Conservation (phyloP, 306 rosid species). For the peach (Prunus persica) region DNA sequence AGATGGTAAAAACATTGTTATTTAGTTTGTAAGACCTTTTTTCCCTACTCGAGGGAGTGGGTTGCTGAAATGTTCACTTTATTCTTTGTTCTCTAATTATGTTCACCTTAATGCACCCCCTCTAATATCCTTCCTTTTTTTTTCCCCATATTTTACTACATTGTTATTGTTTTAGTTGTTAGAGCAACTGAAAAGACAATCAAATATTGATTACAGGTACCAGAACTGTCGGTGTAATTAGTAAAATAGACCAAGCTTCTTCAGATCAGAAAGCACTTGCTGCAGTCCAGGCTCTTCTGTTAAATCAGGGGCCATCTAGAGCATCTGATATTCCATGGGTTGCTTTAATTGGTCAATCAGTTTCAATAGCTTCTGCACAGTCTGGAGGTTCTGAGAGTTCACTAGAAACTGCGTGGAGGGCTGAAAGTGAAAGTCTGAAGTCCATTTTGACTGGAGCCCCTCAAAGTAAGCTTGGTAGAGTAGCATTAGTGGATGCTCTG, state of each 20-base stretch:
- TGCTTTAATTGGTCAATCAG: slow-evolving; percentile 94
- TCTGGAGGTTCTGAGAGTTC: slow-evolving; percentile 95
- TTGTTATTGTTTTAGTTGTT: slow-evolving; percentile 11
- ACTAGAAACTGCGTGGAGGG: slow-evolving; percentile 96
- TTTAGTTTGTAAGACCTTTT: neutral
- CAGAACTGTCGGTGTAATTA: slow-evolving; percentile 83
- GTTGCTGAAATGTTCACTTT: neutral
- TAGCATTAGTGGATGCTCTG: slow-evolving; percentile 88
- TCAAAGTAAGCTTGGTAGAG: slow-evolving; percentile 89
- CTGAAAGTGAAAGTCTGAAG: slow-evolving; percentile 95
- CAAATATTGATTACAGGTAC: slow-evolving; percentile 54
- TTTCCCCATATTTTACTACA: neutral
- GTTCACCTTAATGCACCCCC: neutral
- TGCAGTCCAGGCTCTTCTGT: slow-evolving; percentile 90
- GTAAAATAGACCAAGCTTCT: slow-evolving; percentile 96
- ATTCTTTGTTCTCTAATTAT: neutral
- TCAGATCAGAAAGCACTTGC: slow-evolving; percentile 83
- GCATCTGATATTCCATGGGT: slow-evolving; percentile 90
- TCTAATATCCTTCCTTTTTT: slow-evolving; percentile 5
- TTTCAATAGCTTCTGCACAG: slow-evolving; percentile 87
- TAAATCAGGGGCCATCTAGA: slow-evolving; percentile 86
- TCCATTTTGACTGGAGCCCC: slow-evolving; percentile 93
- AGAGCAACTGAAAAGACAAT: slow-evolving; percentile 18
- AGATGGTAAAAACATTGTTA: slow-evolving; percentile 58
- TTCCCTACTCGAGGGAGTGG: neutral